phyloP scores from a whole-genome alignment of 2,329 filamentous ascomycete species.

The Fonsecaea pugnacius region DNA sequence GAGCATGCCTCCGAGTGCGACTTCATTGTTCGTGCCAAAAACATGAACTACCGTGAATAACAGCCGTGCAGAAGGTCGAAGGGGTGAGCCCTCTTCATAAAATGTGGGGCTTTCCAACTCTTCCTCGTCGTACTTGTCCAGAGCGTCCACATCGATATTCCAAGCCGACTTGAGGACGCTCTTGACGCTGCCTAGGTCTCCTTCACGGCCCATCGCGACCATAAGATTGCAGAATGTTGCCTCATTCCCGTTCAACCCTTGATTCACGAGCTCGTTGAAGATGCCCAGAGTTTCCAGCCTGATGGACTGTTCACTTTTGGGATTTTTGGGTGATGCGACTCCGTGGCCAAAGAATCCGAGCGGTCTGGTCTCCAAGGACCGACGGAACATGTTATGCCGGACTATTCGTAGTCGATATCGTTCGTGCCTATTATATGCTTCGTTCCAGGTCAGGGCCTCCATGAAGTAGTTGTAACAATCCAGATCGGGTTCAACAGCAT shows the following conservation, averaged over 20 bases:
- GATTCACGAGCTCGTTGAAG: constrained; percentile 55
- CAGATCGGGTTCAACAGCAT: constrained; percentile 50
- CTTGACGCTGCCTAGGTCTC: constrained; percentile 53
- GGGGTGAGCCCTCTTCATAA: constrained; percentile 56
- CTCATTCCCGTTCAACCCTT: constrained; percentile 52
- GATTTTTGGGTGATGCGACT: constrained; percentile 28
- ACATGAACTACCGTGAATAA: constrained; percentile 70
- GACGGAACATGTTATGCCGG: constrained; percentile 37
- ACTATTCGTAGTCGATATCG: constrained; percentile 46
- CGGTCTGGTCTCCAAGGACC: constrained; percentile 31
- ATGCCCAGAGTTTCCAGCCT: constrained; percentile 43
- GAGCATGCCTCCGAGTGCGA: constrained; percentile 62
- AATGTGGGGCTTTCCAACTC: constrained; percentile 44
- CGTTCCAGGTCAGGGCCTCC: constrained; percentile 55
- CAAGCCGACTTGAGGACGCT: constrained; percentile 58
- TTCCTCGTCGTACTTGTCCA: constrained; percentile 44
- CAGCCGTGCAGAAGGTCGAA: constrained; percentile 63
- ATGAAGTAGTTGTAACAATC: constrained; percentile 62
- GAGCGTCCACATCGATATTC: constrained; percentile 56
- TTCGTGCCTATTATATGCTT: constrained; percentile 46
- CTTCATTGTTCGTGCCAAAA: constrained; percentile 68
- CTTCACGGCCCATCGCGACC: constrained; percentile 58
- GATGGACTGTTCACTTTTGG: constrained; percentile 25
- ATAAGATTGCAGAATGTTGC: constrained; percentile 60
- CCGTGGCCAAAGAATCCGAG: constrained; percentile 36